A percentile compares a stretch with the other conserved stretches of the same genome.
These are phyloP conservation scores for Eimeria falciformis DNA, from an alignment of 169 alveolate genomes.

Conservation along the genomic window DNA sequence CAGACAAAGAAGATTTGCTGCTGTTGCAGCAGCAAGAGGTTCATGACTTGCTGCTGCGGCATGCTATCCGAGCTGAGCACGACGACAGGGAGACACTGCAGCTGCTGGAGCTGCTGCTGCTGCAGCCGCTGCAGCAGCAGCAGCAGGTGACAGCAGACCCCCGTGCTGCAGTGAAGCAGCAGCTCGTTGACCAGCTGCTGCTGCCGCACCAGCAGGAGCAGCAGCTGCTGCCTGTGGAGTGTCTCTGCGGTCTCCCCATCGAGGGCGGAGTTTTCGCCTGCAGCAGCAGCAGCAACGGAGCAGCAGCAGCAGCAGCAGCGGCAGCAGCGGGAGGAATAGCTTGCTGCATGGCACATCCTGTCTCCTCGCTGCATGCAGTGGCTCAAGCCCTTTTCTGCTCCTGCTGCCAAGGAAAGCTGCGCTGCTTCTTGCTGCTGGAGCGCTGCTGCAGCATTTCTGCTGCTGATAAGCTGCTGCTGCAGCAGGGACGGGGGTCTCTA, in stretches of 20 bases:
- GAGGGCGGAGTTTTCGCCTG: not conserved
- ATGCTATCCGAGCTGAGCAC: constrained; percentile 16
- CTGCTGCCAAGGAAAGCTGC: constrained; percentile 62
- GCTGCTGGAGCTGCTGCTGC: not conserved
- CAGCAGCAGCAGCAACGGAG: constrained; percentile 32
- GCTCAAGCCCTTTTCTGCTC: constrained; percentile 38
- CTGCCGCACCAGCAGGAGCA: constrained; percentile 56
- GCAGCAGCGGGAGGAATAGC: not conserved
- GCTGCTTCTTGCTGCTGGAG: constrained; percentile 34
- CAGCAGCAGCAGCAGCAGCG: too few relatives aligned
- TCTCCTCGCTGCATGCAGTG: not conserved
- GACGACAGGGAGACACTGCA: constrained; percentile 8
- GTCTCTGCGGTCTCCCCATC: constrained; percentile 38
- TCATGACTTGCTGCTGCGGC: constrained; percentile 14
- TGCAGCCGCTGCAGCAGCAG: constrained; percentile 14
- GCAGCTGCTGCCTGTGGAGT: constrained; percentile 34
- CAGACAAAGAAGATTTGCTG: constrained; percentile 6
- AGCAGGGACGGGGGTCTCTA: constrained; percentile 17
- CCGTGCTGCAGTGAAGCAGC: constrained; percentile 11
- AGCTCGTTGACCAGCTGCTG: constrained; percentile 47
- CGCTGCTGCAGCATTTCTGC: constrained; percentile 28
- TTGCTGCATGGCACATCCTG: not conserved
- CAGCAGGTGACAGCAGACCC: not conserved
- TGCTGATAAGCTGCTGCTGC: constrained; percentile 20
- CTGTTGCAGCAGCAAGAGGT: constrained; percentile 11